Base-by-base conservation (phyloP, 495 filamentous ascomycete genomes). In the Usnea hakonensis region DNA sequence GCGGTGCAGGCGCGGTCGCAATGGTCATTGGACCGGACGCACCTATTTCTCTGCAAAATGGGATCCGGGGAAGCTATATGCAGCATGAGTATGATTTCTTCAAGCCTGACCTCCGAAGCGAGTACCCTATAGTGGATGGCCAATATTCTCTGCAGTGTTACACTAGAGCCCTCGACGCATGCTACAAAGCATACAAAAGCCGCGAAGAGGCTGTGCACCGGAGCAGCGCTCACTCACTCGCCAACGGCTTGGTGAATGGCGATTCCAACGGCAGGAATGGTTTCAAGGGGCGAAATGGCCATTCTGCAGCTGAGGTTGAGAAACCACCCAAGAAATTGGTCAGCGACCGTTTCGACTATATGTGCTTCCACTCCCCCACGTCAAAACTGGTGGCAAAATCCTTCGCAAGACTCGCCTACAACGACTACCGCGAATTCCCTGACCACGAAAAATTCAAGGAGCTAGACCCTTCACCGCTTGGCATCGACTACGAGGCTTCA, bases 41-140 rank as follows among this genome's bases (percentile, higher is more conserved):
- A 43, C 92, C 93, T 46, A 78, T 98, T 67, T 90, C 88, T 58
- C 82, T 97, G 66, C 94, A 98, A 75, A 83, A 93, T 53, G 94
- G 93, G 72, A 85, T 95, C 61, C 87, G 95, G 73, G 94, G 89
- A 73, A 87, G 80, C 70, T 97, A 96, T 80, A 87, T 97, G 83
- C 85, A 85, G 70, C 94, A 98, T 76, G 90, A 88, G 68, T 98
- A 97, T 78, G 94, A 98, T 74, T 98, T 98, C 79, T 98, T 94
- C 85, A 98, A 98, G 86, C 89, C 94, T 98, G 57, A 95, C 91
- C 63, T 95, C 90, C n/a, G n/a, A n/a, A n/a, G n/a, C 83, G 94
- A 98, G 75, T 98, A 98, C 77, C 94, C 94, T 55, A 84, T 93
- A 68, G 94, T 98, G 38, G 94, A 98, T 72, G 94, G 94, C 58